Evolutionary conservation across 352 stramenopile genomes (phyloP).

Genomic region (Globisporangium barbulae): DNA sequence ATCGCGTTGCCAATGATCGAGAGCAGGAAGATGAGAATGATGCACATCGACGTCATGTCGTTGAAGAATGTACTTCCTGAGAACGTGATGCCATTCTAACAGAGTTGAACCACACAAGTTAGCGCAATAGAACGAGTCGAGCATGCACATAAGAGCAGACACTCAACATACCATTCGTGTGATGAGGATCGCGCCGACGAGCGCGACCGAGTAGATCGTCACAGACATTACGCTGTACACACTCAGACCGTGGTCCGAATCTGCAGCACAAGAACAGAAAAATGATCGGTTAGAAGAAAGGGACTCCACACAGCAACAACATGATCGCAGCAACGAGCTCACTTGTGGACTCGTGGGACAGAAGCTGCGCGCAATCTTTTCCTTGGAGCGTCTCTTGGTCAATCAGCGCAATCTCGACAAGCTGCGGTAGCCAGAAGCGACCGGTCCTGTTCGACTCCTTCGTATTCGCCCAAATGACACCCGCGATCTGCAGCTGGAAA

Average conservation of each 20-base stretch:
- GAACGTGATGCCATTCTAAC: conserved; percentile 78
- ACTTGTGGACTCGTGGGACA: conserved; percentile 65
- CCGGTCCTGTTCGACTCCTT: conserved; percentile 9
- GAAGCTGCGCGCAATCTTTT: conserved; percentile 64
- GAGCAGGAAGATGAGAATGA: conserved; percentile 72
- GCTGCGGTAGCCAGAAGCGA: conserved; percentile 35
- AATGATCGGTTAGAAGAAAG: conserved; percentile 10
- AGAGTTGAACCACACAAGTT: neutral
- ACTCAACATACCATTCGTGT: conserved; percentile 63
- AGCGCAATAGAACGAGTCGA: neutral
- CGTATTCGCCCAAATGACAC: conserved; percentile 36
- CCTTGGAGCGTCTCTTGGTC: conserved; percentile 47
- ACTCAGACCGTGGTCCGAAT: conserved; percentile 64
- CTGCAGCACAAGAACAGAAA: conserved; percentile 18
- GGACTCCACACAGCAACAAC: neutral
- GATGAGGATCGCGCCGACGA: conserved; percentile 72
- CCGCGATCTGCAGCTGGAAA: conserved; percentile 72
- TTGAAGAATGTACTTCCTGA: conserved; percentile 78
- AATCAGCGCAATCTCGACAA: conserved; percentile 62
- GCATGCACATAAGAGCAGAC: neutral
- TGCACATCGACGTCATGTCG: conserved; percentile 76
- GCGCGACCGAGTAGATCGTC: conserved; percentile 72
- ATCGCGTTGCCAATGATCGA: conserved; percentile 76
- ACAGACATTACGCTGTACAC: conserved; percentile 88
- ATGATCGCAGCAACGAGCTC: neutral